Percentiles rank a stretch among this genome's conserved stretches.
Evolutionary conservation across 768 basidiomycete species (phyloP).

Genomic region (Trametes gibbosa): DNA sequence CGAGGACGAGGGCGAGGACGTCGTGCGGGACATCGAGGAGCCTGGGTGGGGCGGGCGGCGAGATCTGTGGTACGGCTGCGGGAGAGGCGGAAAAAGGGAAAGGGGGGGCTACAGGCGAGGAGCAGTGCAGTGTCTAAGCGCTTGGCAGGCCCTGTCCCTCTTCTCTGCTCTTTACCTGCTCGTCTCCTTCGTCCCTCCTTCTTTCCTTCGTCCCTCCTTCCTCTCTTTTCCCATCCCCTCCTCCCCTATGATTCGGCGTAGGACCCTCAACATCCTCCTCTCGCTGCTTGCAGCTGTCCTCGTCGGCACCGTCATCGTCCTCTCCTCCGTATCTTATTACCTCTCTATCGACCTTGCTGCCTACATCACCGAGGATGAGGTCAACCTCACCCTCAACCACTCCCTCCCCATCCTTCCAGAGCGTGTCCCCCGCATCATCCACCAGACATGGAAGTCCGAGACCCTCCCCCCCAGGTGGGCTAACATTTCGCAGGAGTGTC

Average conservation of each 20-base stretch:
- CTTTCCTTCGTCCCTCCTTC: constrained; percentile 16
- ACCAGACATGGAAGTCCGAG: constrained; percentile 98
- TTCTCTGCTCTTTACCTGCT: constrained; percentile 2
- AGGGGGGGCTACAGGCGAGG: background rate
- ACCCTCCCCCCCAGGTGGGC: constrained; percentile 81
- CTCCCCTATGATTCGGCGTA: constrained; percentile 41
- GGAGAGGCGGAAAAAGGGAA: background rate
- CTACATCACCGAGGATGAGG: constrained; percentile 77
- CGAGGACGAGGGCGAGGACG: no score
- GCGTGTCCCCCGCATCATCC: constrained; percentile 86
- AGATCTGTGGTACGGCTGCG: background rate
- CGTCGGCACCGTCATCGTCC: constrained; percentile 84
- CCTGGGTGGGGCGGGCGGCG: background rate
- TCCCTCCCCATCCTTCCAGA: constrained; percentile 46
- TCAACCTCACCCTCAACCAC: constrained; percentile 53
- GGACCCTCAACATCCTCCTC: constrained; percentile 46
- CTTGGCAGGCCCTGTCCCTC: constrained; percentile 13
- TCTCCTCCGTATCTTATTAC: constrained; percentile 89
- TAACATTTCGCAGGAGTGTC: constrained; percentile 76
- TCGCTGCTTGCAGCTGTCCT: constrained; percentile 72
- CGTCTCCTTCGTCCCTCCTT: constrained; percentile 7
- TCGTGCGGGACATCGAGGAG: background rate
- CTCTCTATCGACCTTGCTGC: constrained; percentile 77
- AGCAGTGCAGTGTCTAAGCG: background rate
- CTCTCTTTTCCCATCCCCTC: constrained; percentile 21